Base-by-base conservation (phyloP, 164 flowering plant species). In the Akebia trifoliata region DNA sequence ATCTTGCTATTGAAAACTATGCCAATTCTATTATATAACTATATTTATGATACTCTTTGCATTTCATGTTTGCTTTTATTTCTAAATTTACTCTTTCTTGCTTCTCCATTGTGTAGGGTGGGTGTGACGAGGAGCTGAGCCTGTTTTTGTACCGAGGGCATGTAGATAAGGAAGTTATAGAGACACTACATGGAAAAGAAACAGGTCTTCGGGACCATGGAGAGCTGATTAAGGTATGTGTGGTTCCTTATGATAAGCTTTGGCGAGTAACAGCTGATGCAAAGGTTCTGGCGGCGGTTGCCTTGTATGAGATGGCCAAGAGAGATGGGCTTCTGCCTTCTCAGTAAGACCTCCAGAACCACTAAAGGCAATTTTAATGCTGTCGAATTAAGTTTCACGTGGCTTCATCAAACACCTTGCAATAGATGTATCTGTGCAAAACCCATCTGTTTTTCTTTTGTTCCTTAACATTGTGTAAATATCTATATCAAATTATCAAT, bases 131-230 rank as follows among this genome's bases (percentile, higher is more conserved):
- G 70, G 96, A 79, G 48, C 54, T 92, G 35, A 65, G 85, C 50
- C 43, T 92, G 35, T 89, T 89, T 58, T 66, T 89, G 43, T 89
- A 84, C 70, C 65, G 74, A 79, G 85, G 87, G 12, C 11, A 29
- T 22, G 95, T 81, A 12, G 73, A 66, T 26, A 73, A 68, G 48
- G 86, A 76, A 42, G 67, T 65, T 8, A 84, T 89, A 24, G 52
- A 49, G 36, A 67, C 83, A 48, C 76, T 89, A 53, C 97, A 84
- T 38, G 98, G 95, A 28, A 89, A 80, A 67, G 76, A 84, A 75
- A 78, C 82, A n/a, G 98, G 98, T 45, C 90, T 92, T 37, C 78
- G 79, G 0, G 98, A 87, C 18, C 97, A 82, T 54, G 97, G 95
- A 6, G 98, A 89, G 79, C 62, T 89, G 62, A 92, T 92, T 40